Conservation (phyloP, 2,329 filamentous ascomycete species). For the Decorospora gaudefroyi region DNA sequence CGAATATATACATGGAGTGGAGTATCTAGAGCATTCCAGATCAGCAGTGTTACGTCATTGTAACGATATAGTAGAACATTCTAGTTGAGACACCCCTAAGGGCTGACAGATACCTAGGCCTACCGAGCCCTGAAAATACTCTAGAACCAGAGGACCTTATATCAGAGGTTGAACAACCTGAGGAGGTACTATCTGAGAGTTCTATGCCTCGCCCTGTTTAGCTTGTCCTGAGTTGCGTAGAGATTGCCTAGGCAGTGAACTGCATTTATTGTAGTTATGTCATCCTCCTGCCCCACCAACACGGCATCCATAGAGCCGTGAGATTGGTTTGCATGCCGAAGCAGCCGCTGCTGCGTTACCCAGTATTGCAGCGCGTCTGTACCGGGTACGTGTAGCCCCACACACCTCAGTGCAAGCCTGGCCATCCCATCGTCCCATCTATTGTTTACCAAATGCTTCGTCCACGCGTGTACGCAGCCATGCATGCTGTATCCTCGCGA, state of each 20-base stretch:
- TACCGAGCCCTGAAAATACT: constrained; percentile 3
- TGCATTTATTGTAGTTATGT: not conserved
- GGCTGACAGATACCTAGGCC: too few species aligned
- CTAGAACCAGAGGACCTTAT: constrained; percentile 6
- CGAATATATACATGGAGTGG: too few species aligned
- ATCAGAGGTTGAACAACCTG: too few species aligned
- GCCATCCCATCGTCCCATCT: constrained; percentile 20
- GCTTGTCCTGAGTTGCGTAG: not conserved
- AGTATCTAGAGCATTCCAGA: too few species aligned
- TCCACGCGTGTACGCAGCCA: constrained; percentile 45
- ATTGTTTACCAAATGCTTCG: constrained; percentile 32
- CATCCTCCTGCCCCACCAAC: not conserved
- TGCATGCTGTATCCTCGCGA: constrained; percentile 43
- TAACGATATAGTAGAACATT: too few species aligned
- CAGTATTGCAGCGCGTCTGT: constrained; percentile 19
- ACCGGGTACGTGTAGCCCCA: constrained; percentile 20
- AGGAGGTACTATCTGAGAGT: too few species aligned
- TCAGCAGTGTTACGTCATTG: too few species aligned
- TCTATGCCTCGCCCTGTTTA: not conserved
- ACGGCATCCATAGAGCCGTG: not conserved
- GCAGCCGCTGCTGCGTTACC: constrained; percentile 21
- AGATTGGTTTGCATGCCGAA: constrained; percentile 16
- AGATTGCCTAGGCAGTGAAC: not conserved
- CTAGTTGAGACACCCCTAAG: too few species aligned
- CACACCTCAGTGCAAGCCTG: constrained; percentile 20